Conservation (phyloP, 208 protist genomes). For the Novymonas esmeraldas region DNA sequence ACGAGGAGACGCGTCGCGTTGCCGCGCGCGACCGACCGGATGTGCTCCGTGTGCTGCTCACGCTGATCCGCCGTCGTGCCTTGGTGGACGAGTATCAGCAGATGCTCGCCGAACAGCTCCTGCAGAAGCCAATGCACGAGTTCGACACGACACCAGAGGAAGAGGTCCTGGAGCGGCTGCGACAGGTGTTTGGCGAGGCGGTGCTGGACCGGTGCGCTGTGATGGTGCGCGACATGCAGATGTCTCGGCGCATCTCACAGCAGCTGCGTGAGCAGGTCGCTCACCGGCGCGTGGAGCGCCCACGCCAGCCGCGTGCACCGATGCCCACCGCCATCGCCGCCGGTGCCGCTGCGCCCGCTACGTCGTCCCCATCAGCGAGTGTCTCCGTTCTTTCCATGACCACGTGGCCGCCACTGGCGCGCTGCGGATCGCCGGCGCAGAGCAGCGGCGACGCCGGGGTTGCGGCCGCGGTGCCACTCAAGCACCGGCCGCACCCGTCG, state of each 20-base stretch:
- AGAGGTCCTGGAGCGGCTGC: conserved; percentile 88
- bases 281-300: background rate
- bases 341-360: background rate
- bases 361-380: conserved; percentile 39
- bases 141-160: conserved; percentile 85
- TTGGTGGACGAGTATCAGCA: conserved; percentile 81
- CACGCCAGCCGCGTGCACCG: background rate
- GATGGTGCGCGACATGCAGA: conserved; percentile 86
- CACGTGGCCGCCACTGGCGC: conserved; percentile 57
- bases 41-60: conserved; percentile 78
- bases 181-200: conserved; percentile 83
- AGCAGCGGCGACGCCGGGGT: conserved; percentile 18
- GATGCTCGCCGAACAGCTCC: conserved; percentile 66
- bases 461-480: conserved; percentile 34
- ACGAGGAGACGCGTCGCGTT: conserved; percentile 13
- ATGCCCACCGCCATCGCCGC: background rate
- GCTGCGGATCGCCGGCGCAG: conserved; percentile 27
- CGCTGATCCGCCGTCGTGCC: conserved; percentile 61
- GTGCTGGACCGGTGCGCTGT: conserved; percentile 71
- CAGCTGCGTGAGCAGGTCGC: conserved; percentile 53
- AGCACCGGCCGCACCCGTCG: conserved; percentile 59
- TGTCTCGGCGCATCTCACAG: conserved; percentile 72
- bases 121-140: conserved; percentile 72
- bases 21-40: conserved; percentile 52
- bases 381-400: conserved; percentile 76